phyloP scores from a whole-genome alignment of 257 asterid species.

The Solanum stenotomum region DNA sequence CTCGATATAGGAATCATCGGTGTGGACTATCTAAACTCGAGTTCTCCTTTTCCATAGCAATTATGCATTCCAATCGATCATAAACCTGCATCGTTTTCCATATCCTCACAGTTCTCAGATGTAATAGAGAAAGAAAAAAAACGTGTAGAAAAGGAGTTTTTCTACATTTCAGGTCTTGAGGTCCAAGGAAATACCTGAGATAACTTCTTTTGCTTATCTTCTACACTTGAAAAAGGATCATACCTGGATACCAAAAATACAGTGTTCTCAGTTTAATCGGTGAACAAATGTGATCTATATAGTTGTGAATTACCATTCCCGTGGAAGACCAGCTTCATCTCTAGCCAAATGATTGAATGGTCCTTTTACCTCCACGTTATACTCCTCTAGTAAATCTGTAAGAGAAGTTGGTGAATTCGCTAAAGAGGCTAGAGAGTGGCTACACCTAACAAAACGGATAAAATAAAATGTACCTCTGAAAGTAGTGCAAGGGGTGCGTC shows the following conservation, averaged over 20 bases:
- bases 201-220: conserved; percentile 27
- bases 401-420: not conserved
- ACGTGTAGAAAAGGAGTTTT: not conserved
- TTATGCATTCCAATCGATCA: conserved; percentile 62
- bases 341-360: conserved; percentile 83
- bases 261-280: not conserved
- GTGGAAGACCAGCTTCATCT: conserved; percentile 82
- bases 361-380: conserved; percentile 76
- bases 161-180: not conserved
- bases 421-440: not conserved
- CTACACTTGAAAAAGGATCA: conserved; percentile 38
- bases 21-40: conserved; percentile 31
- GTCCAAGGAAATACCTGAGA: conserved; percentile 40
- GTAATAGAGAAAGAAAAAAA: not conserved
- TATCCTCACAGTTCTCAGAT: not conserved
- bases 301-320: conserved; percentile 47
- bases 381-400: conserved; percentile 63
- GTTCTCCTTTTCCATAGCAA: conserved; percentile 77
- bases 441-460: not conserved
- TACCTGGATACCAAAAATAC: conserved; percentile 44
- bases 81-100: conserved; percentile 37
- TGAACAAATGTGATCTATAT: not conserved
- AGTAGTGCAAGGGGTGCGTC: conserved; percentile 43
- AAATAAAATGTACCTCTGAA: conserved; percentile 45
- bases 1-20: conserved; percentile 3